These are phyloP conservation scores for Didymosphaeria variabile DNA, from an alignment of 2,329 filamentous ascomycete species.

Conservation along the genomic window DNA sequence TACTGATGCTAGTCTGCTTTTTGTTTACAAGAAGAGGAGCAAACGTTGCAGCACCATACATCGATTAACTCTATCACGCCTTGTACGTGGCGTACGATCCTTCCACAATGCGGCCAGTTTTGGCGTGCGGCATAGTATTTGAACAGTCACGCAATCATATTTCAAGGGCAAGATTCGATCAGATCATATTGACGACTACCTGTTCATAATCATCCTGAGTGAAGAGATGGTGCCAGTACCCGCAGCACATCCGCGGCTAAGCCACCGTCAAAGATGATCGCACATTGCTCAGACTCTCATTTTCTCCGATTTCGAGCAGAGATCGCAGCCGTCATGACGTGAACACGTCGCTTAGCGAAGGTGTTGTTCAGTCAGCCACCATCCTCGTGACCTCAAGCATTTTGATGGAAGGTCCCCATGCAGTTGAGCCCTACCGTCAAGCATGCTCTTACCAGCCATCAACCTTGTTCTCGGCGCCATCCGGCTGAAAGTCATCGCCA, in stretches of 20 bases:
- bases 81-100: no score
- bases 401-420: background rate
- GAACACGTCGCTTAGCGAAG: slow-evolving; percentile 9
- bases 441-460: slow-evolving; percentile 35
- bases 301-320: slow-evolving; percentile 5
- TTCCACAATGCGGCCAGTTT: background rate
- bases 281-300: slow-evolving; percentile 13
- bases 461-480: slow-evolving; percentile 33
- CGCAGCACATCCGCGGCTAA: slow-evolving; percentile 18
- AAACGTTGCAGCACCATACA: no score
- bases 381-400: slow-evolving; percentile 2
- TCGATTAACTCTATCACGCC: background rate
- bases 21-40: no score
- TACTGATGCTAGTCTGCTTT: background rate
- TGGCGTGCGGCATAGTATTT: background rate
- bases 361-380: background rate
- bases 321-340: slow-evolving; percentile 10
- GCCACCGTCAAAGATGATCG: slow-evolving; percentile 23
- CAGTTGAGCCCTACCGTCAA: background rate
- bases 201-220: slow-evolving; percentile 17
- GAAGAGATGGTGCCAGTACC: slow-evolving; percentile 22
- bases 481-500: slow-evolving; percentile 25
- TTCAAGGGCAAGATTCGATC: slow-evolving; percentile 1
- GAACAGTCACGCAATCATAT: background rate
- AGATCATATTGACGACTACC: slow-evolving; percentile 16